phyloP scores from a whole-genome alignment of 306 rosid genomes.

The Astragalus glycyphyllos region DNA sequence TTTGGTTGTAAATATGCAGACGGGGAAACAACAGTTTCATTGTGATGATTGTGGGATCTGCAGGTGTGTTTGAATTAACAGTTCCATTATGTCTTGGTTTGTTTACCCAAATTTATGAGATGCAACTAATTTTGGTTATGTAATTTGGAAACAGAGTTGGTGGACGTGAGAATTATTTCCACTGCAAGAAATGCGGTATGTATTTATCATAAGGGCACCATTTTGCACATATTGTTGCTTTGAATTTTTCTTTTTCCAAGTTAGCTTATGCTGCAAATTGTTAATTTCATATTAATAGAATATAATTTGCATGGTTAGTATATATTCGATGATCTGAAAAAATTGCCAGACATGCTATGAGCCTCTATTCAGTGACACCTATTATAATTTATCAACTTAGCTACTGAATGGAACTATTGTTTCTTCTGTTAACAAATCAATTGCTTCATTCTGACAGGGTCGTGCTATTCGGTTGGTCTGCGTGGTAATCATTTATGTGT shows the following conservation, averaged over 20 bases:
- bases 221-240: neutral
- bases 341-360: slow-evolving; percentile 23
- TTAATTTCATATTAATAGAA: slow-evolving; percentile 15
- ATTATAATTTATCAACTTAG: neutral
- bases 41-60: slow-evolving; percentile 98
- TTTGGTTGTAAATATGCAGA: slow-evolving; percentile 55
- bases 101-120: slow-evolving; percentile 34
- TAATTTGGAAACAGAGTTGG: slow-evolving; percentile 73
- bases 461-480: slow-evolving; percentile 77
- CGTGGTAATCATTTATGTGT: slow-evolving; percentile 87
- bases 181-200: slow-evolving; percentile 96
- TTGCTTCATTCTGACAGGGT: slow-evolving; percentile 55
- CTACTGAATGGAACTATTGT: slow-evolving; percentile 17
- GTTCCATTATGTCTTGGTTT: neutral
- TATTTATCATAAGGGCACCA: slow-evolving; percentile 26
- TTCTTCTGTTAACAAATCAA: slow-evolving; percentile 8
- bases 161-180: slow-evolving; percentile 81
- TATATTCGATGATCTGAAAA: slow-evolving; percentile 8
- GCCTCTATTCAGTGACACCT: slow-evolving; percentile 4
- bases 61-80: slow-evolving; percentile 58
- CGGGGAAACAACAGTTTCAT: slow-evolving; percentile 78
- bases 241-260: neutral
- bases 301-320: neutral
- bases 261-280: slow-evolving; percentile 2
- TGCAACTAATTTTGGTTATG: slow-evolving; percentile 40